Evolutionary conservation across 352 stramenopile genomes (phyloP), one percentile per base, ranked within the genome.

Genomic region (Elongisporangium undulatum): DNA sequence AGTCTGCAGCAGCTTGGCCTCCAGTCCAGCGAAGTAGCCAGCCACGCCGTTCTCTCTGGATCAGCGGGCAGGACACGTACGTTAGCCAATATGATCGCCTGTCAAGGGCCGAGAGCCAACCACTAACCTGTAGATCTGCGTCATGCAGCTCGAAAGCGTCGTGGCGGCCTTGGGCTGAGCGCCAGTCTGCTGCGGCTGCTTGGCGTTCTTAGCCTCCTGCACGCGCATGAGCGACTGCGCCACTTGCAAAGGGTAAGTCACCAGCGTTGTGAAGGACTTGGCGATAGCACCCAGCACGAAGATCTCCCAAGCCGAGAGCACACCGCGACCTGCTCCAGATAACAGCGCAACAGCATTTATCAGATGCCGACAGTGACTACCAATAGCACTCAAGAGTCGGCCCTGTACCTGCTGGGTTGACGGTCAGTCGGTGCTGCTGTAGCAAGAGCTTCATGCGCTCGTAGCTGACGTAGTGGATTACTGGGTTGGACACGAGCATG

Each of bases 401-500:
- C 19, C n/a, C n/a, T 20, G n/a, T 53, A 65, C 57, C 56, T 34
- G 55, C 51, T 3, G 58, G 64, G 54, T 62, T 54, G 29, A 51
- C 49, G 19, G 23, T 13, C 16, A 74, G 55, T 15, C 69, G 64
- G 9, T 68, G 77, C 49, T 77, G 70, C 55, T 86, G 74, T 15
- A 90, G 71, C 34, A 72, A 72, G 9, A 83, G 74, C 69, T 97
- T 97, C 66, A 98, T 85, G 50, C 90, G 81, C 66, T 98, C 95
- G 77, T 98, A 98, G 50, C 87, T 87, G 59, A 98, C 88, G 68
- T 97, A 97, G 77, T 98, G 94, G 63, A 98, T 98, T 56, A 97
- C 89, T 7, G 95, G 95, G 75, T 98, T 98, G 17, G 86, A 96
- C 51, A 98, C 93, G 12, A 98, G 80, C 2, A 98, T 78, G 19